Percentiles rank a stretch among this genome's conserved stretches.
Evolutionary conservation across 495 filamentous ascomycete genomes (phyloP).

Genomic region (Annulohypoxylon stygium): DNA sequence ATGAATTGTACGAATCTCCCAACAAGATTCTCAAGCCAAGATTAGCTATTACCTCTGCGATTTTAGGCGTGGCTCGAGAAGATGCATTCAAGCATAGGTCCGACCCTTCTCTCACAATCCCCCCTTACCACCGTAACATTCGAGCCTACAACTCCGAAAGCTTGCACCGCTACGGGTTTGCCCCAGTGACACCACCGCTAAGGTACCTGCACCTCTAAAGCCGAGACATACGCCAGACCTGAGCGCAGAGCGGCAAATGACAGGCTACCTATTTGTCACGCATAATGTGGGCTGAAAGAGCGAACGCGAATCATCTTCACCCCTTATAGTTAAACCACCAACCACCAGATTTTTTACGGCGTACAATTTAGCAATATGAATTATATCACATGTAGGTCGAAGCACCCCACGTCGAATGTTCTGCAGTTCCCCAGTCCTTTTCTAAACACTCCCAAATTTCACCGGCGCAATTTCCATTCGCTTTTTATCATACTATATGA

Average conservation of each 20-base stretch:
- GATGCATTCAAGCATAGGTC: background rate
- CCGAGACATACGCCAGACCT: slow-evolving; percentile 6
- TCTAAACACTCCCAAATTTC: background rate
- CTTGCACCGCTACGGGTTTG: background rate
- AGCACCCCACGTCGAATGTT: background rate
- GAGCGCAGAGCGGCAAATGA: background rate
- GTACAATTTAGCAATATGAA: slow-evolving; percentile 6
- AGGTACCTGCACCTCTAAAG: slow-evolving; percentile 3
- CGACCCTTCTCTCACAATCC: background rate
- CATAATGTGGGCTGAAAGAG: background rate
- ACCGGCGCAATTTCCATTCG: background rate
- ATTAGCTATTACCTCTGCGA: background rate
- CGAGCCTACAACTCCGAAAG: background rate
- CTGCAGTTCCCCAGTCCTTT: background rate
- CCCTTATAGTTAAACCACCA: background rate
- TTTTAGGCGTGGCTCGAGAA: background rate
- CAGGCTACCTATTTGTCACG: slow-evolving; percentile 11
- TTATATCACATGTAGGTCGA: background rate
- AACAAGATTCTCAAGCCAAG: slow-evolving; percentile 7
- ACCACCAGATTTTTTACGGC: background rate
- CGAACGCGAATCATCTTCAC: background rate
- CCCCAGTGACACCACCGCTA: background rate
- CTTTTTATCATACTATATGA: background rate
- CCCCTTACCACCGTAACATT: slow-evolving; percentile 1
- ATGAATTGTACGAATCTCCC: slow-evolving; percentile 11